Base-by-base conservation (phyloP, 2,329 filamentous ascomycete genomes). In the Ceratocystiopsis minuta region DNA sequence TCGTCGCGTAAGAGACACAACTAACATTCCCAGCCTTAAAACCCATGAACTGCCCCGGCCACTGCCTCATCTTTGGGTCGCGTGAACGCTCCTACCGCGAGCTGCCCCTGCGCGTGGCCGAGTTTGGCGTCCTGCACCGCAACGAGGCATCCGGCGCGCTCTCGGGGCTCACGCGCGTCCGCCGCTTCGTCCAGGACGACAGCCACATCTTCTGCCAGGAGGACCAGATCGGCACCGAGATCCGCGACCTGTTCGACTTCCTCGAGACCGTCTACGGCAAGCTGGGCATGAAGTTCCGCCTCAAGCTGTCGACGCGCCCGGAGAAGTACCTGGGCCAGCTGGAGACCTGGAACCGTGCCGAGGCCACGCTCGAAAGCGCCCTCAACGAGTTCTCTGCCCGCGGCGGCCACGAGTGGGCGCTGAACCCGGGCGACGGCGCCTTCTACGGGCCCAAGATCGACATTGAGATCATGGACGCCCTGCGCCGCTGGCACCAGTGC, bases 401-500 rank as follows among this genome's bases (percentile, higher is more conserved):
- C 43, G 60, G 60, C 16, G 55, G 48, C 37, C 72, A 78, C 46
- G 70, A 76, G 32, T 98, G 90, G 90, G 80, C 84, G 58, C 67
- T 94, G 40, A 94, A 96, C 61, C 80, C 85, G 46, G 90, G 88
- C 44, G 90, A 98, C 53, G 90, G 90, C 56, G 90, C 90, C 41
- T 98, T 96, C 64, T 98, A 98, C 59, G 90, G 90, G 2, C 90
- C 90, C 40, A 98, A 98, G 73, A 94, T 96, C 52, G 90, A 98
- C 54, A 90, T 98, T 37, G 75, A 92, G 34, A 60, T 93, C 37
- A 74, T 71, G 46, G 85, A 92, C 54, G 78, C 79, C 1, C 72
- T 83, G 52, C 83, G 82, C 9, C 92, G 88, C 54, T 81, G 86
- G 52, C 85, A 92, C 54, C 85, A 93, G 55, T 83, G 86, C 3